A percentile compares a stretch with the other conserved stretches of the same genome.
These are phyloP conservation scores for Powellomyces hirtus DNA, from an alignment of 192 early-diverging fungal species.

Conservation along the genomic window DNA sequence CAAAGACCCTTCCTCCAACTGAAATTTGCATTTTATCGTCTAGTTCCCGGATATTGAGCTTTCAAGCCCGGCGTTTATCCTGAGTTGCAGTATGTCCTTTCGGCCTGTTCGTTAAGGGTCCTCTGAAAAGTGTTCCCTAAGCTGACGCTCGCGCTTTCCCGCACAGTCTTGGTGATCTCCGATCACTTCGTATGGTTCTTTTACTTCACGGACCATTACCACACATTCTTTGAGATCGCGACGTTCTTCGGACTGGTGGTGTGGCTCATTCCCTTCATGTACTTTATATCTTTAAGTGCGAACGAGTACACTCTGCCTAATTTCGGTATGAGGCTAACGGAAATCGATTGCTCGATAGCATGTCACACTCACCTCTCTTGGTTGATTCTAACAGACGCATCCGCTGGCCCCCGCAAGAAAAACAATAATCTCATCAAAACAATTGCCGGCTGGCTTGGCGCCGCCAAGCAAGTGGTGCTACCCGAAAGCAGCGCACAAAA, in stretches of 20 bases:
- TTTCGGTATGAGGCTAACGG: conserved; percentile 48
- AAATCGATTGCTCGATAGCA: background rate
- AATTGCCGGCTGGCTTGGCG: background rate
- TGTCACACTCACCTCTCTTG: too few relatives aligned
- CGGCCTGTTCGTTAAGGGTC: background rate
- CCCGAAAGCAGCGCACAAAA: background rate
- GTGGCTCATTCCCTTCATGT: conserved; percentile 90
- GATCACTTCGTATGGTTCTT: conserved; percentile 96
- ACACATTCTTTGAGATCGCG: conserved; percentile 75
- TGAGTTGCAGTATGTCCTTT: conserved; percentile 70
- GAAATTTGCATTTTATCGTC: too few relatives aligned
- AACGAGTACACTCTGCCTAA: conserved; percentile 80
- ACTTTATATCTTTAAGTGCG: conserved; percentile 91
- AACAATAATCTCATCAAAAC: conserved; percentile 22
- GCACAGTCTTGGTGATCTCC: conserved; percentile 63
- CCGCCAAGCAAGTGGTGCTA: background rate
- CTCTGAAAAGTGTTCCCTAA: background rate
- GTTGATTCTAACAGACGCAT: background rate
- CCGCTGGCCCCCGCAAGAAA: background rate
- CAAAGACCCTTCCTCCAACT: too few relatives aligned
- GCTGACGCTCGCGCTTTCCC: background rate
- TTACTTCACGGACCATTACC: conserved; percentile 75
- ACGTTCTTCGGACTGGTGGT: conserved; percentile 92
- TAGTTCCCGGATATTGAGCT: conserved; percentile 81
- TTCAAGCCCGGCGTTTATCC: conserved; percentile 68